phyloP scores from a whole-genome alignment of 129 eudicot species.

The Erigeron canadensis region DNA sequence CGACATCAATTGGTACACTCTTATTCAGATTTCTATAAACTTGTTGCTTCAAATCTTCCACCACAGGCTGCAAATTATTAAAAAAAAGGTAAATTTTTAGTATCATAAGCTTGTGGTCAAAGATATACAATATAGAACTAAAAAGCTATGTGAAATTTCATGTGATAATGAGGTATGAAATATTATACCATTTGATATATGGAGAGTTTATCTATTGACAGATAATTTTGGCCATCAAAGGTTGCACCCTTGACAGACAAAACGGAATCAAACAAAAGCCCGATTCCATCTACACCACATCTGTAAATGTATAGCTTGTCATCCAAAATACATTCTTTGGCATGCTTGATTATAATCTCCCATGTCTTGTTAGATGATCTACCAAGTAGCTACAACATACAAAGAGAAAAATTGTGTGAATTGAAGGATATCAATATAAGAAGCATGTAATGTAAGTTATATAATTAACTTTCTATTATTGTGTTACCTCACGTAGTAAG shows the following conservation, averaged over 20 bases:
- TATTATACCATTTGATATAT: neutral
- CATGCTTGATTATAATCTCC: constrained; percentile 51
- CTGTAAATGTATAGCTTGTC: constrained; percentile 31
- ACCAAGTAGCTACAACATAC: neutral
- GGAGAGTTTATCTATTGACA: constrained; percentile 34
- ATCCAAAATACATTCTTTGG: constrained; percentile 49
- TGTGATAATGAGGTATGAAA: neutral
- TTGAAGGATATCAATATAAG: neutral
- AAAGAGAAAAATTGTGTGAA: neutral
- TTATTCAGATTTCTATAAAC: constrained; percentile 35
- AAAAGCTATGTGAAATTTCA: neutral
- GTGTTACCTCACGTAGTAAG: constrained; percentile 51
- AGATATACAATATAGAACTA: neutral
- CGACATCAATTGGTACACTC: constrained; percentile 34
- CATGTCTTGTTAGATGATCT: constrained; percentile 54
- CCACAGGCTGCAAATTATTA: constrained; percentile 21
- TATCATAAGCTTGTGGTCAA: neutral
- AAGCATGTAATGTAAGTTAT: neutral
- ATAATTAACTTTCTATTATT: neutral
- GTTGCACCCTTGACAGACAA: constrained; percentile 45
- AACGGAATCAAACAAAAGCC: constrained; percentile 45
- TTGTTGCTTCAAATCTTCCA: constrained; percentile 45
- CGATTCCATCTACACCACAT: constrained; percentile 25
- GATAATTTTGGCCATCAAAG: constrained; percentile 47
- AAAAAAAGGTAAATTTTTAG: neutral